Conservation (phyloP, 495 filamentous ascomycete genomes). For the Tuber microsphaerosporum region DNA sequence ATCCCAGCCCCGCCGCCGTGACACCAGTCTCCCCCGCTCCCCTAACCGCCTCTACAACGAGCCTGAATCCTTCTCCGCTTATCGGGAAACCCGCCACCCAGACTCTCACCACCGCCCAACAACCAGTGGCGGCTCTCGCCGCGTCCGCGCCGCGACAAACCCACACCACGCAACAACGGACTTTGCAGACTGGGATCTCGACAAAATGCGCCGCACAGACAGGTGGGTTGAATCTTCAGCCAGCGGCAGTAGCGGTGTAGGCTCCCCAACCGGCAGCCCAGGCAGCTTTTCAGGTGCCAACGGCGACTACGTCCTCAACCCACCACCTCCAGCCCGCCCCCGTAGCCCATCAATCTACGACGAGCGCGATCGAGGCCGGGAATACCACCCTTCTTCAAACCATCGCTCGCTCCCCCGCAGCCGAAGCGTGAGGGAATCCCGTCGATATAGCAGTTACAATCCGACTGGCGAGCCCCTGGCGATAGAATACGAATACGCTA, state of each 20-base stretch:
- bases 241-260: constrained; percentile 29
- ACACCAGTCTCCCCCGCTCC: background rate
- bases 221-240: constrained; percentile 31
- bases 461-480: constrained; percentile 1
- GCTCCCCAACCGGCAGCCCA: constrained; percentile 15
- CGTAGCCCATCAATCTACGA: constrained; percentile 26
- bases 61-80: background rate
- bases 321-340: constrained; percentile 30
- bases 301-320: constrained; percentile 30
- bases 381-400: constrained; percentile 27
- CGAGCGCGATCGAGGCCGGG: constrained; percentile 9
- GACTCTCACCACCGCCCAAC: background rate
- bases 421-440: constrained; percentile 27
- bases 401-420: constrained; percentile 23
- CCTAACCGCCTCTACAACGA: no score
- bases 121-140: background rate
- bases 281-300: background rate
- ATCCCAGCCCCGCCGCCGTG: background rate
- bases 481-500: constrained; percentile 25
- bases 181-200: constrained; percentile 17
- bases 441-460: constrained; percentile 8
- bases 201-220: constrained; percentile 32
- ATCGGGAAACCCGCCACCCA: background rate
- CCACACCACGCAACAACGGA: constrained; percentile 6
- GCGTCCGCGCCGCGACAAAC: background rate